phyloP scores from a whole-genome alignment of 352 stramenopile genomes.

The Blastocystis sp. region DNA sequence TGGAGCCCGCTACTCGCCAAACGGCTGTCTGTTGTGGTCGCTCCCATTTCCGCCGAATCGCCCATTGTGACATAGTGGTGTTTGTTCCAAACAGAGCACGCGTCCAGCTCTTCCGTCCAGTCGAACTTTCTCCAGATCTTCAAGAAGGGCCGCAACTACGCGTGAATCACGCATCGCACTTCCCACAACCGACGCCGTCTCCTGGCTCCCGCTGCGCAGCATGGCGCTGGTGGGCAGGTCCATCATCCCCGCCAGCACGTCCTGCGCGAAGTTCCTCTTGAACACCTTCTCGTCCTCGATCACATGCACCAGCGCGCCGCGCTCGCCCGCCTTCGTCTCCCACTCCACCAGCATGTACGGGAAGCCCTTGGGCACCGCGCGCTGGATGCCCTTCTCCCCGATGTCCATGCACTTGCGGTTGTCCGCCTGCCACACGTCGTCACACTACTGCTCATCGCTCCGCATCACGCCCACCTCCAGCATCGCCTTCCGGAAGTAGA shows the following conservation, averaged over 20 bases:
- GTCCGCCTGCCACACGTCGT: slow-evolving; percentile 61
- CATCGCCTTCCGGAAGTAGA: slow-evolving; percentile 70
- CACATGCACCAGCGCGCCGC: slow-evolving; percentile 64
- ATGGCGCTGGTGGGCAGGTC: slow-evolving; percentile 61
- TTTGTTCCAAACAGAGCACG: background rate
- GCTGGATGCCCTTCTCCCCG: slow-evolving; percentile 63
- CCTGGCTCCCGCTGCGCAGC: background rate
- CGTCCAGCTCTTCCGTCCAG: slow-evolving; percentile 49
- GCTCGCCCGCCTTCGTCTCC: slow-evolving; percentile 10
- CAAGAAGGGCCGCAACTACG: slow-evolving; percentile 57
- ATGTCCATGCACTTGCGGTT: slow-evolving; percentile 69
- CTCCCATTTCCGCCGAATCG: background rate
- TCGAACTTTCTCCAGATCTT: slow-evolving; percentile 68
- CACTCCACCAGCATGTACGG: slow-evolving; percentile 69
- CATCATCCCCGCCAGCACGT: slow-evolving; percentile 68
- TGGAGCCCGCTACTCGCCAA: background rate
- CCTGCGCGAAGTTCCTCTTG: slow-evolving; percentile 62
- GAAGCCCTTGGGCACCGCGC: slow-evolving; percentile 68
- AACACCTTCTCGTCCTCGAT: slow-evolving; percentile 70
- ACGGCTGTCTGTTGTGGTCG: background rate
- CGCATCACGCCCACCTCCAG: slow-evolving; percentile 15
- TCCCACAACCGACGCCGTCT: background rate
- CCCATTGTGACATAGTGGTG: background rate
- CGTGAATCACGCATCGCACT: background rate
- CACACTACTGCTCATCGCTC: slow-evolving; percentile 19